Percentiles rank a stretch among this genome's conserved stretches.
Evolutionary conservation across 331 rosid genomes (phyloP).

Genomic region (Phaseolus coccineus): DNA sequence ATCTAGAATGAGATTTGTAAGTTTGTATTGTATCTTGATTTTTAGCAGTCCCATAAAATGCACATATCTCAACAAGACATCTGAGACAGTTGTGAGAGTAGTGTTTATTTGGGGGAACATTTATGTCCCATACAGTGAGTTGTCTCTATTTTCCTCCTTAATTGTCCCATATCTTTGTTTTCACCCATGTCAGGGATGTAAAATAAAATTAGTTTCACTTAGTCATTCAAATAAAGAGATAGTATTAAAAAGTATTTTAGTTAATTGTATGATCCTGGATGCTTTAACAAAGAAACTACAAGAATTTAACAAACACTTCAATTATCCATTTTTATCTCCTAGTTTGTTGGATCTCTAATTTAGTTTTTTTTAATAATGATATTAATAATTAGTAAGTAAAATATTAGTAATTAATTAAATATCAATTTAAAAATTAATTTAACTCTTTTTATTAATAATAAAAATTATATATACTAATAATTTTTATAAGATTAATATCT

Average conservation of each 20-base stretch:
- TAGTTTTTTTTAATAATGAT: too few species aligned
- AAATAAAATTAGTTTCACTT: neutral
- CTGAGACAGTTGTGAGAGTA: neutral
- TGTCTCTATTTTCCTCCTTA: neutral
- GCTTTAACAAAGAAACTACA: neutral
- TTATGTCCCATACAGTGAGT: neutral
- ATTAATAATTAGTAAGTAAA: too few species aligned
- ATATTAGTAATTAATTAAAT: too few species aligned
- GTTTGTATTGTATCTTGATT: neutral
- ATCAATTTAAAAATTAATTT: too few species aligned
- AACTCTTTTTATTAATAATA: too few species aligned
- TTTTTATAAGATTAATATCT: too few species aligned
- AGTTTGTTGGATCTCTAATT: neutral
- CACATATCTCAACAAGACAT: neutral
- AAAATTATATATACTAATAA: too few species aligned
- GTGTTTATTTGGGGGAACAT: neutral
- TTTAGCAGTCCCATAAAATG: neutral
- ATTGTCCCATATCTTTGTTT: neutral
- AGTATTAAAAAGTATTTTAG: neutral
- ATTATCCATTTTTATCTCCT: neutral
- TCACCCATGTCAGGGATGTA: neutral
- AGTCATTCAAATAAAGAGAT: neutral
- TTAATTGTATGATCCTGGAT: neutral
- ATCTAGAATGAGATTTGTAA: neutral
- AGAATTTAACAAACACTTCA: neutral